Conservation (phyloP, 192 early-diverging fungal species). For the Mortierella alpina region DNA sequence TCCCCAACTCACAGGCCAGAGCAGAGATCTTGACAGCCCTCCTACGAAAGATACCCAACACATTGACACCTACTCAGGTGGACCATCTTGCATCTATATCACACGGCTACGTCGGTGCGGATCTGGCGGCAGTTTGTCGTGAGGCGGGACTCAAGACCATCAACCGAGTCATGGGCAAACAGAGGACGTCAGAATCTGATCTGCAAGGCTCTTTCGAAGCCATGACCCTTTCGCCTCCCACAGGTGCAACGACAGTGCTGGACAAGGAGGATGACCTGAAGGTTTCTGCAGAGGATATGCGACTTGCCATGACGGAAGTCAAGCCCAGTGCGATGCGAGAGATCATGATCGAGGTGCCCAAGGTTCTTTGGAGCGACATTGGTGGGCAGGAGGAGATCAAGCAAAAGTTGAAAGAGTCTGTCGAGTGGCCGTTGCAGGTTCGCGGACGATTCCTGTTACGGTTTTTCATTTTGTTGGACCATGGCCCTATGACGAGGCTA, state of each 20-base stretch:
- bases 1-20: slow-evolving; percentile 79
- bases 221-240: background rate
- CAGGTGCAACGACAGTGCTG: background rate
- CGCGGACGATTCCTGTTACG: background rate
- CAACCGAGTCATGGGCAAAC: slow-evolving; percentile 52
- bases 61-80: slow-evolving; percentile 69
- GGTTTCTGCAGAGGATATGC: slow-evolving; percentile 69
- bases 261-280: slow-evolving; percentile 43
- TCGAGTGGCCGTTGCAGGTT: slow-evolving; percentile 97
- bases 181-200: background rate
- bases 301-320: slow-evolving; percentile 62
- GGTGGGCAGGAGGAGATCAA: slow-evolving; percentile 95
- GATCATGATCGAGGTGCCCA: slow-evolving; percentile 92
- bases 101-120: slow-evolving; percentile 99
- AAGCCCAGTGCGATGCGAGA: slow-evolving; percentile 89
- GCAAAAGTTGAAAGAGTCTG: slow-evolving; percentile 90
- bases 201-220: slow-evolving; percentile 11
- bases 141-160: slow-evolving; percentile 91
- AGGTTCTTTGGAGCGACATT: slow-evolving; percentile 92
- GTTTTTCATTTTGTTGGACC: background rate
- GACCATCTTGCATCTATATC: slow-evolving; percentile 68
- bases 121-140: slow-evolving; percentile 85
- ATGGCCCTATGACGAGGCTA: background rate
- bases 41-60: slow-evolving; percentile 75
- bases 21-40: slow-evolving; percentile 78